phyloP scores from a whole-genome alignment of 2,329 filamentous ascomycete genomes.

The Daldinia eschscholtzii region DNA sequence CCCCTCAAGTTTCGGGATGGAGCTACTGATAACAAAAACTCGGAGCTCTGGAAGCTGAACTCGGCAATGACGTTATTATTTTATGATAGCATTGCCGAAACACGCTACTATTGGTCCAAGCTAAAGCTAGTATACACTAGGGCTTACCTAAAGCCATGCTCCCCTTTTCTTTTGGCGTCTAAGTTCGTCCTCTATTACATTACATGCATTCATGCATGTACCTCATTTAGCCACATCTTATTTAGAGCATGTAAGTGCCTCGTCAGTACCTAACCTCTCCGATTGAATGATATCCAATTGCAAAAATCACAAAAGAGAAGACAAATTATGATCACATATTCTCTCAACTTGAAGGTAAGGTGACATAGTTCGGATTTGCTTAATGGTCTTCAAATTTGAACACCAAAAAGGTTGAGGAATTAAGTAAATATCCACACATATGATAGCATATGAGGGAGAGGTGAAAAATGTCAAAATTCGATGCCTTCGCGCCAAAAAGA shows the following conservation, averaged over 20 bases:
- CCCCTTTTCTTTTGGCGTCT: constrained; percentile 26
- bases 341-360: constrained; percentile 3
- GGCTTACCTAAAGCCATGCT: constrained; percentile 28
- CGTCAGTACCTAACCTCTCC: too few relatives aligned
- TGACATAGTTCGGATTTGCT: constrained; percentile 19
- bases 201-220: background rate
- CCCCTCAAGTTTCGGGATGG: constrained; percentile 3
- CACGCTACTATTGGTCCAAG: constrained; percentile 27
- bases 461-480: constrained; percentile 24
- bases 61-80: constrained; percentile 42
- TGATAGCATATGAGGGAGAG: background rate
- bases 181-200: background rate
- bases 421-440: constrained; percentile 22
- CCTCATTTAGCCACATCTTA: background rate
- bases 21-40: constrained; percentile 28
- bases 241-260: background rate
- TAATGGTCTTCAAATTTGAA: constrained; percentile 12
- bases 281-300: constrained; percentile 1
- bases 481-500: constrained; percentile 41
- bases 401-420: constrained; percentile 16
- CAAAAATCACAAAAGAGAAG: background rate
- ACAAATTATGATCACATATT: background rate
- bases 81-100: constrained; percentile 37
- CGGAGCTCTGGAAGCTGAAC: constrained; percentile 42
- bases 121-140: constrained; percentile 21